A percentile compares a stretch with the other conserved stretches of the same genome.
These are phyloP conservation scores for Calonectria multiphialidica DNA, from an alignment of 2,329 filamentous ascomycete genomes.

Conservation along the genomic window DNA sequence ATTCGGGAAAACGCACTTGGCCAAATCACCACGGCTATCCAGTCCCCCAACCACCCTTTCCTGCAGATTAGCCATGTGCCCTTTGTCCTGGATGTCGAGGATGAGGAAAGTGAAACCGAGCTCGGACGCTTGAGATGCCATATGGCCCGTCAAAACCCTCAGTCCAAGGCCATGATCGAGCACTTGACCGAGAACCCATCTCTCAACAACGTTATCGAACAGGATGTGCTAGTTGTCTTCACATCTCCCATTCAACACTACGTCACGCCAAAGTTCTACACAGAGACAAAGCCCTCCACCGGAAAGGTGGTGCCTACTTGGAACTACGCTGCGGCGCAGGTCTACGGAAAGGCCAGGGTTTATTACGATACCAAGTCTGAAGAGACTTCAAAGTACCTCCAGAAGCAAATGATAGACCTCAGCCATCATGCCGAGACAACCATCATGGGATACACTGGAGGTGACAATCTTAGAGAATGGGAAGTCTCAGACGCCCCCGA, in stretches of 20 bases:
- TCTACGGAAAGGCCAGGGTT: conserved; percentile 68
- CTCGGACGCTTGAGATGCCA: conserved; percentile 68
- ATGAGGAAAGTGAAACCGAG: conserved; percentile 55
- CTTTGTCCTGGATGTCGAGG: conserved; percentile 65
- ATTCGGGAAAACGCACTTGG: conserved; percentile 72
- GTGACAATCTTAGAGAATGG: conserved; percentile 59
- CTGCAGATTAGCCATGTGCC: conserved; percentile 73
- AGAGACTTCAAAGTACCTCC: conserved; percentile 59
- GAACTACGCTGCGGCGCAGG: conserved; percentile 77
- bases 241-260: conserved; percentile 71
- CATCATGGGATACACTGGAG: conserved; percentile 67
- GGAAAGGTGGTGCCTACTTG: conserved; percentile 79
- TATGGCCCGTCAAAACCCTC: conserved; percentile 72
- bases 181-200: conserved; percentile 36
- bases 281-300: conserved; percentile 71
- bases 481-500: conserved; percentile 68
- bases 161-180: conserved; percentile 71
- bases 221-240: conserved; percentile 75
- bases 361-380: conserved; percentile 62
- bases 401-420: conserved; percentile 65
- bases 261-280: conserved; percentile 77
- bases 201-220: conserved; percentile 48
- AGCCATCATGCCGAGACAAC: conserved; percentile 61
- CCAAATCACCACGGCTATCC: conserved; percentile 72
- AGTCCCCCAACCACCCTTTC: conserved; percentile 59